These are phyloP conservation scores for Rhodomyrtus psidioides DNA, from an alignment of 441 rosid species.

Conservation along the genomic window DNA sequence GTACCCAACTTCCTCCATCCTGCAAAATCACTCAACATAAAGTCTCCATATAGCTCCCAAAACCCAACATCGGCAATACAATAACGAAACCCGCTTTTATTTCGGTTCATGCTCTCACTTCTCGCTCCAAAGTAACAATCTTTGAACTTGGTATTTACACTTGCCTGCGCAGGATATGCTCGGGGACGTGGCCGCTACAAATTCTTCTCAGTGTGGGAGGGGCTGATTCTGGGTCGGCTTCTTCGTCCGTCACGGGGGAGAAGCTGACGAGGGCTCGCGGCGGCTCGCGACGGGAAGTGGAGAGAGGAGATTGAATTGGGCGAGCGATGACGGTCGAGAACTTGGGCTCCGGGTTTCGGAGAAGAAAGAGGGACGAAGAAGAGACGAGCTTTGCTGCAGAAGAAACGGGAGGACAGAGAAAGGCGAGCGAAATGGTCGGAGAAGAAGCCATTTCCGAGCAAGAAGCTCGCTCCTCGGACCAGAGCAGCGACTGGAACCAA, in stretches of 20 bases:
- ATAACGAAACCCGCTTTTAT: not conserved
- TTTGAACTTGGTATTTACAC: not conserved
- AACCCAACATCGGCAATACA: not conserved
- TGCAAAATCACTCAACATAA: constrained; percentile 13
- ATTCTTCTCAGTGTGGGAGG: constrained; percentile 20
- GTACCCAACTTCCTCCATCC: constrained; percentile 67
- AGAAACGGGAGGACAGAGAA: not conserved
- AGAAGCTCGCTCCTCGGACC: not conserved
- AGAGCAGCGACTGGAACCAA: not conserved
- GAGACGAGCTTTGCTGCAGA: not conserved
- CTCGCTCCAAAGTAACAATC: not conserved
- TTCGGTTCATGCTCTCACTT: not conserved
- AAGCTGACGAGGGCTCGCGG: not conserved
- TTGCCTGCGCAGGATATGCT: constrained; percentile 49
- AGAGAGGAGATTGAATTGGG: not conserved
- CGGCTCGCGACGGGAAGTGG: not conserved
- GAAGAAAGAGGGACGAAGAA: not conserved
- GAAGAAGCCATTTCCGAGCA: not conserved
- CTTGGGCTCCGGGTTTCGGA: not conserved
- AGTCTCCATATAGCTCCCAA: not conserved
- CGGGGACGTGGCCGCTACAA: constrained; percentile 65
- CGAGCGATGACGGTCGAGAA: not conserved
- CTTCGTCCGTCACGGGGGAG: not conserved
- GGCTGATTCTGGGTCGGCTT: not conserved
- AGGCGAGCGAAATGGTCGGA: not conserved